Evolutionary conservation across 148 eudicot genomes (phyloP).

Genomic region (Suaeda aralocaspica): DNA sequence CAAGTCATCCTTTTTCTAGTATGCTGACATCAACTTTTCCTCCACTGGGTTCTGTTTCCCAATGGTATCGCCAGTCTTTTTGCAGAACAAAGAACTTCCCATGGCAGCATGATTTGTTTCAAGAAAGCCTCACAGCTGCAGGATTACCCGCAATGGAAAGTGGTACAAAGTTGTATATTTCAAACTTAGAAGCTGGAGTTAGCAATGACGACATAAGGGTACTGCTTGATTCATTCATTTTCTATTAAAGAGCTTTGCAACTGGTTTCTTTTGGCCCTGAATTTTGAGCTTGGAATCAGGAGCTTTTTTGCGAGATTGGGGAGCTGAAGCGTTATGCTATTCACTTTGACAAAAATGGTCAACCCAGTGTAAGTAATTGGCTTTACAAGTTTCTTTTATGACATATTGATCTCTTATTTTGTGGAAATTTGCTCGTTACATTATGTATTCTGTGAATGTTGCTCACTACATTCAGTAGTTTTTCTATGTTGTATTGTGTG

Average conservation of each 20-base stretch:
- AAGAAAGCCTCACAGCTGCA: constrained; percentile 87
- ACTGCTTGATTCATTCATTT: constrained; percentile 40
- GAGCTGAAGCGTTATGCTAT: constrained; percentile 86
- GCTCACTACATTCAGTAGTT: too few species aligned
- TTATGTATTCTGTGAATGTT: too few species aligned
- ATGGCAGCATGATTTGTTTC: constrained; percentile 79
- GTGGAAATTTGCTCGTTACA: not conserved
- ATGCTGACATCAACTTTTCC: constrained; percentile 62
- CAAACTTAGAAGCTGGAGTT: constrained; percentile 82
- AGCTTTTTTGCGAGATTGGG: constrained; percentile 84
- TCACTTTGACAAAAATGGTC: constrained; percentile 74
- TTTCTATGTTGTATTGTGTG: too few species aligned
- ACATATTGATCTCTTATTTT: not conserved
- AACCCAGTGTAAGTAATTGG: constrained; percentile 69
- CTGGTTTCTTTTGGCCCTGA: constrained; percentile 41
- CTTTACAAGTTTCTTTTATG: not conserved
- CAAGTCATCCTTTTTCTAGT: constrained; percentile 42
- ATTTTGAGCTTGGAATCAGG: constrained; percentile 65
- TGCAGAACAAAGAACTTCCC: constrained; percentile 75
- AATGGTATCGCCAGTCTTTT: constrained; percentile 67
- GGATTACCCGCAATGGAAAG: constrained; percentile 64
- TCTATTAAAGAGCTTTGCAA: constrained; percentile 32
- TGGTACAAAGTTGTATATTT: constrained; percentile 65
- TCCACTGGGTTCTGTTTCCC: constrained; percentile 46
- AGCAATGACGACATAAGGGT: constrained; percentile 96